Conservation (phyloP, 257 asterid species). For the Przewalskia tangutica region DNA sequence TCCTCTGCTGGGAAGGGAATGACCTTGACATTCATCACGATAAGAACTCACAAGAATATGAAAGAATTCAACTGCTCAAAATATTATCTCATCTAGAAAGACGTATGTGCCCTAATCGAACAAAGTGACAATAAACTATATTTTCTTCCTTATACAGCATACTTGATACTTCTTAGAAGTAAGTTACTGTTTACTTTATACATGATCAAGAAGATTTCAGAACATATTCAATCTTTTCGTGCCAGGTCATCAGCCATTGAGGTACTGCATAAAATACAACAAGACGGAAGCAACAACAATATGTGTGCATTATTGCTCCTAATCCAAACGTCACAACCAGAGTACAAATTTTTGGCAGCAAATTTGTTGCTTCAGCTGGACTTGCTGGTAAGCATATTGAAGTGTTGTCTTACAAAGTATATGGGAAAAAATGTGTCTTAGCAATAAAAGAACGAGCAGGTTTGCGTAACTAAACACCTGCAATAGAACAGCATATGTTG, state of each 20-base stretch:
- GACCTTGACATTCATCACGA: neutral
- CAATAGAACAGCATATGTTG: neutral
- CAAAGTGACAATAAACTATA: neutral
- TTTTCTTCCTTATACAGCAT: neutral
- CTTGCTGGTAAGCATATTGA: conserved; percentile 43
- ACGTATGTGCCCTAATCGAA: neutral
- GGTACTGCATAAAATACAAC: conserved; percentile 58
- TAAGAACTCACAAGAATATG: neutral
- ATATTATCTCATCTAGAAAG: neutral
- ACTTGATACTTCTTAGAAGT: neutral
- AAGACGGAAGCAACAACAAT: conserved; percentile 47
- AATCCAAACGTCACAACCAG: conserved; percentile 47
- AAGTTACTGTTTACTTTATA: neutral
- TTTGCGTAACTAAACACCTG: neutral
- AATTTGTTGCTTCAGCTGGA: conserved; percentile 70
- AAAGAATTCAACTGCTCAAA: neutral
- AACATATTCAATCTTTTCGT: conserved; percentile 1
- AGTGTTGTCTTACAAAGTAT: neutral
- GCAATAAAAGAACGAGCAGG: neutral
- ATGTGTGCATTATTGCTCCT: conserved; percentile 47
- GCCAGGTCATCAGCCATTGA: conserved; percentile 52
- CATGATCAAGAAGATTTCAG: neutral
- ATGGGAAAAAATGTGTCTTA: neutral
- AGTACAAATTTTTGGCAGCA: conserved; percentile 68
- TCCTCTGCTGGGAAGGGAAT: neutral